Conservation (phyloP, 2,329 filamentous ascomycete species). For the Rosellinia necatrix region DNA sequence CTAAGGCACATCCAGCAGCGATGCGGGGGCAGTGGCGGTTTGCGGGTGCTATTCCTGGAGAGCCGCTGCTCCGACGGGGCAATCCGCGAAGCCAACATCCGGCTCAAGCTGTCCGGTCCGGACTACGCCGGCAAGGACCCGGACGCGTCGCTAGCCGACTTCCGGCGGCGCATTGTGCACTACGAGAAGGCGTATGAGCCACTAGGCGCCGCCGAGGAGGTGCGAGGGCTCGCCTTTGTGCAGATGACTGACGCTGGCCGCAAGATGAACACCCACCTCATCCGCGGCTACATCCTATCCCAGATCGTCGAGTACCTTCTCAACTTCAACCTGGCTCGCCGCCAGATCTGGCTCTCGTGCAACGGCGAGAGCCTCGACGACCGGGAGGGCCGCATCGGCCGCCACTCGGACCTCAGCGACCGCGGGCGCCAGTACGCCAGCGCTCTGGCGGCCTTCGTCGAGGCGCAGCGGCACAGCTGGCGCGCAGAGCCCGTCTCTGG, state of each 20-base stretch:
- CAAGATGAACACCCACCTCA: conserved; percentile 24
- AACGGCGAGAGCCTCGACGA: conserved; percentile 22
- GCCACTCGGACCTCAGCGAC: conserved; percentile 19
- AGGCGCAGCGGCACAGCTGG: conserved; percentile 17
- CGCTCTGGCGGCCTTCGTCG: conserved; percentile 15
- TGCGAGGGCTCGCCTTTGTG: conserved; percentile 21
- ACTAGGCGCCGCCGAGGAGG: conserved; percentile 17
- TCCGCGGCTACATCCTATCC: conserved; percentile 22
- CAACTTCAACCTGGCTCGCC: conserved; percentile 23
- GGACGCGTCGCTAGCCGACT: conserved; percentile 19
- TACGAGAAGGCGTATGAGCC: conserved; percentile 24
- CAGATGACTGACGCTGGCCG: conserved; percentile 22
- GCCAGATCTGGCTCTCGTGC: conserved; percentile 24
- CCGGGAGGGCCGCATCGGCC: conserved; percentile 15
- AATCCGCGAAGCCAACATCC: conserved; percentile 22
- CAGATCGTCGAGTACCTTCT: conserved; percentile 26
- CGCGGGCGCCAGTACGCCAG: conserved; percentile 13
- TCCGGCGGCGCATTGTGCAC: conserved; percentile 16
- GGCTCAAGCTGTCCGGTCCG: conserved; percentile 20
- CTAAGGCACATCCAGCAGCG: conserved; percentile 11
- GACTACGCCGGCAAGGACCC: conserved; percentile 24
- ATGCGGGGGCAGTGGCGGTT: background rate
- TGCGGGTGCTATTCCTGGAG: conserved; percentile 21
- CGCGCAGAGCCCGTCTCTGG: conserved; percentile 9
- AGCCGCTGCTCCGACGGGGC: conserved; percentile 16